Conservation (phyloP, 108 stramenopile genomes). For the Cyclotella atomus region DNA sequence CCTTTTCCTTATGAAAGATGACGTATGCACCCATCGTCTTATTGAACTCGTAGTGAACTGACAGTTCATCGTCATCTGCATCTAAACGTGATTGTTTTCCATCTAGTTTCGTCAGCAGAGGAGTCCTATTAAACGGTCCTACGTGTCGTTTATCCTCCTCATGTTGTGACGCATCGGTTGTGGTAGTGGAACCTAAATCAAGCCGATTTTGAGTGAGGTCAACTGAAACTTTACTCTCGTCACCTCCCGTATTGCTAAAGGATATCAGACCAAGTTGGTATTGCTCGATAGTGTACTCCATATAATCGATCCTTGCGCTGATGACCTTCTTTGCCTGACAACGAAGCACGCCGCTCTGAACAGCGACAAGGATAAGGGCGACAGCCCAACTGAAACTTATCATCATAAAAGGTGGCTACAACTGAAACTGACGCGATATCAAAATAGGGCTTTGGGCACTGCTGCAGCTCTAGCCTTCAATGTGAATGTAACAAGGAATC, state of each 20-base stretch:
- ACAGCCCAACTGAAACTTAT: too few relatives aligned
- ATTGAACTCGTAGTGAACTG: background rate
- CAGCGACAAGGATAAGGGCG: too few relatives aligned
- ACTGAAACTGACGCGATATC: too few relatives aligned
- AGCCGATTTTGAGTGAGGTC: too few relatives aligned
- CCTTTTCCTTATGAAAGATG: background rate
- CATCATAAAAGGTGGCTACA: too few relatives aligned
- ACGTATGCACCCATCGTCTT: background rate
- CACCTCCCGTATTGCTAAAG: background rate
- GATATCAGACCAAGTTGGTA: background rate
- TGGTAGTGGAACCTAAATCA: too few relatives aligned
- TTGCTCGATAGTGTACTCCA: conserved; percentile 5
- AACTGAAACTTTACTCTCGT: background rate
- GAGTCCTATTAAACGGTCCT: background rate
- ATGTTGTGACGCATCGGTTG: background rate
- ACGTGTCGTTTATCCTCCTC: background rate
- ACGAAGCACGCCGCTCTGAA: too few relatives aligned
- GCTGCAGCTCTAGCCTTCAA: too few relatives aligned
- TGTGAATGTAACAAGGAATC: too few relatives aligned
- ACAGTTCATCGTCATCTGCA: background rate
- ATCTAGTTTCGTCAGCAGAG: background rate
- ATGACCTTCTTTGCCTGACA: background rate
- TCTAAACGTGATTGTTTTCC: background rate
- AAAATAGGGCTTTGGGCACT: too few relatives aligned
- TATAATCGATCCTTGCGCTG: background rate